Percentiles rank a stretch among this genome's conserved stretches.
phyloP scores from a whole-genome alignment of 2,329 filamentous ascomycete species.

The Pseudogymnoascus sp. region DNA sequence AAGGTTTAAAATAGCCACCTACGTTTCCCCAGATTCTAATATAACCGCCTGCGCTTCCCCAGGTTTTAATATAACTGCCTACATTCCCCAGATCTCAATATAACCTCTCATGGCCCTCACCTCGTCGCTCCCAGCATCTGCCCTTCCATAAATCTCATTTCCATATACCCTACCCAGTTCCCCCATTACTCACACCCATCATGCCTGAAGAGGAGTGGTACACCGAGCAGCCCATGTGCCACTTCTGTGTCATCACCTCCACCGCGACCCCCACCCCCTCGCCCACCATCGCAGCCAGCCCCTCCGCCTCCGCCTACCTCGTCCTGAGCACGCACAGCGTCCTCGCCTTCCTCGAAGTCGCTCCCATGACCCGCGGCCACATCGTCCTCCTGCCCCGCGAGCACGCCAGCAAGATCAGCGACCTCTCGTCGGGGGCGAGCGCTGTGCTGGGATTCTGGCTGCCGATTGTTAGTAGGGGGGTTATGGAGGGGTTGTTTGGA shows the following conservation, averaged over 20 bases:
- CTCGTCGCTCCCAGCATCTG: background rate
- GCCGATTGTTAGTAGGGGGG: constrained; percentile 61
- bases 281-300: constrained; percentile 28
- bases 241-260: constrained; percentile 51
- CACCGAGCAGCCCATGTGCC: constrained; percentile 34
- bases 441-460: constrained; percentile 58
- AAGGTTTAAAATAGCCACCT: background rate
- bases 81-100: background rate
- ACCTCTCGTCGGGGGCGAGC: constrained; percentile 53
- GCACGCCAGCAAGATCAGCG: constrained; percentile 68
- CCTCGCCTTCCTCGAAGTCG: constrained; percentile 82
- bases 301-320: constrained; percentile 44
- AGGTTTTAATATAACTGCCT: background rate
- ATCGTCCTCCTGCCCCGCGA: constrained; percentile 67
- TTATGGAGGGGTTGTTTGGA: constrained; percentile 61
- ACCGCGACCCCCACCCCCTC: constrained; percentile 38
- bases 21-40: background rate
- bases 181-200: background rate
- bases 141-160: background rate
- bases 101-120: no score
- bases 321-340: constrained; percentile 68
- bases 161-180: background rate
- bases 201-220: background rate
- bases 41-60: background rate
- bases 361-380: constrained; percentile 75